These are phyloP conservation scores for Kwoniella dendrophila DNA, from an alignment of 768 basidiomycete genomes.

Conservation along the genomic window DNA sequence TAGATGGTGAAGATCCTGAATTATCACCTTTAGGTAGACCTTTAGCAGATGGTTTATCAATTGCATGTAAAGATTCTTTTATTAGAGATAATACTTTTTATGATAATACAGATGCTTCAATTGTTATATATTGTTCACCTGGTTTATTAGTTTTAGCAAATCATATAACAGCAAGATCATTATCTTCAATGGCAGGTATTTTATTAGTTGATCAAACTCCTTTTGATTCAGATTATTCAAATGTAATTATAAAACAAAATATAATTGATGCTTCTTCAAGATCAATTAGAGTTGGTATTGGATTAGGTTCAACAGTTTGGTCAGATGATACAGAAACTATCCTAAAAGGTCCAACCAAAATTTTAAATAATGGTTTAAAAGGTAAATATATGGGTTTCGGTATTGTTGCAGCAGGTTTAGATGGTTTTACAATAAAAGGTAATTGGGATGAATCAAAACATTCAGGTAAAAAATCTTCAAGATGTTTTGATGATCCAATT, in stretches of 20 bases:
- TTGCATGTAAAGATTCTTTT: constrained; percentile 56
- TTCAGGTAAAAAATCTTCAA: constrained; percentile 43
- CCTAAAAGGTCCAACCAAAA: constrained; percentile 54
- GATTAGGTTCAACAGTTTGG: constrained; percentile 58
- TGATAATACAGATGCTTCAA: constrained; percentile 58
- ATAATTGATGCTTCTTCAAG: constrained; percentile 54
- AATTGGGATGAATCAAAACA: constrained; percentile 55
- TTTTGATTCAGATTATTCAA: constrained; percentile 57
- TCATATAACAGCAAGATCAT: constrained; percentile 52
- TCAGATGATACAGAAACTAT: constrained; percentile 56
- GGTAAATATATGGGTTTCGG: constrained; percentile 59
- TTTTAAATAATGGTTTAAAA: constrained; percentile 54
- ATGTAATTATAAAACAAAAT: constrained; percentile 56
- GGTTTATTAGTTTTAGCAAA: constrained; percentile 56
- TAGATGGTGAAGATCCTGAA: constrained; percentile 56
- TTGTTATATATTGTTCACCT: constrained; percentile 58
- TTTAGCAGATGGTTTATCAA: constrained; percentile 57
- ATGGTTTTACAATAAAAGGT: constrained; percentile 55
- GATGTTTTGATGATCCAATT: constrained; percentile 53
- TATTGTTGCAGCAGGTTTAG: constrained; percentile 56
- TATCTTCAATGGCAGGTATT: constrained; percentile 58
- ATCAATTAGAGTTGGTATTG: constrained; percentile 58
- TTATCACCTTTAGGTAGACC: constrained; percentile 54
- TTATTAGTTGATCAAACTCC: constrained; percentile 57
- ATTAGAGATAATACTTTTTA: constrained; percentile 55